Base-by-base conservation (phyloP, 2,329 filamentous ascomycete genomes). In the Scolecobasidium constrictum region DNA sequence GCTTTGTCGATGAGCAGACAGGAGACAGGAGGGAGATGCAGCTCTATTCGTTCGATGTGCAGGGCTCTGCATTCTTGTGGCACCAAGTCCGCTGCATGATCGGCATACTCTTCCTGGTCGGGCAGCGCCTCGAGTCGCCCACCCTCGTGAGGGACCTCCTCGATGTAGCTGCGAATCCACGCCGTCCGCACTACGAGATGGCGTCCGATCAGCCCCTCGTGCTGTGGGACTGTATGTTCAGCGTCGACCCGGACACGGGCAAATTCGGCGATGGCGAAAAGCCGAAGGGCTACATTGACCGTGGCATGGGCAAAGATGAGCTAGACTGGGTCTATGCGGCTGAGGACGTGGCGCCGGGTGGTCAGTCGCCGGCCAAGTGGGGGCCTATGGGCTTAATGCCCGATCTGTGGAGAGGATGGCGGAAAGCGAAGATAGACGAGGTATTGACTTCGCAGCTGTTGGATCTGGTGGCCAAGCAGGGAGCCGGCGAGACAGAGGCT, bases 71-170 rank as follows among this genome's bases (percentile, higher is more conserved):
- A 2, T 98, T 98, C 62, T 66, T 98, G 37, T 98, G 92, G 92
- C 92, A 98, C 64, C 92, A 98, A 65, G 93, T 98, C 51, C 80
- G 92, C 18, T 86, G 90, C 66, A 88, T 98, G 77, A 80, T 93
- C n/a, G 77, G 81, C 13, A 70, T 96, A 5, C 68, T 98, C n/a
- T 96, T 98, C 67, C 69, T 92, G 9, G 79, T 96, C 6, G 92
- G 86, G 20, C 92, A 98, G 64, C 79, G 86, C 0, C 74, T 94
- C 13, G 92, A 98, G 60, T 58, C 69, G 20, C 83, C 88, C 1
- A 73, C 73, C 0, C 64, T 96, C 12, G 70, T 96, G 35, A 71
- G 77, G 40, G 71, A 81, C 18, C 69, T 98, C 34, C 72, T 98
- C 19, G 83, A 96, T 57, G 68, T 84, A 6, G 55, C 67, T 20